Base-by-base conservation (phyloP, 2,329 filamentous ascomycete species). In the Penicillium verrucosum region DNA sequence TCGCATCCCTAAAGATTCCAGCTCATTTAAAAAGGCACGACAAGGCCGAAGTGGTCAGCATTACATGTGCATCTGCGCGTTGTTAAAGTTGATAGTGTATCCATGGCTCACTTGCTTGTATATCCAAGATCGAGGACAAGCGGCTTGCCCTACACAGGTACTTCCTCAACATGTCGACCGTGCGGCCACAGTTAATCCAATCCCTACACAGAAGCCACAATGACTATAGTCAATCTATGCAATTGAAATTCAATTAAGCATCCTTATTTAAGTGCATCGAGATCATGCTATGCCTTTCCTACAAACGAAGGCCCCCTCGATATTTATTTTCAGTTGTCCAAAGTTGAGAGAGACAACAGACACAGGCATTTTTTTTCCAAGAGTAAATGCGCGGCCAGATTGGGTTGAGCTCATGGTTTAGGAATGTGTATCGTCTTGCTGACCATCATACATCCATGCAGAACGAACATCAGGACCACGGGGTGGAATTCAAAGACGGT, bases 351-450 rank as follows among this genome's bases (percentile, higher is more conserved):
- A 50, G 56, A 59, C 53, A 64, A 58, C 58, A 48, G 43, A 46
- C 36, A n/a, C 41, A 45, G 56, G 46, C 57, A 59, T 56, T 56
- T 8, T 47, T 21, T 43, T 40, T 37, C 34, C 56, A 56, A 64
- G 43, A 36, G n/a, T 49, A 49, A 25, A 52, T 56, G 60, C 59
- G 52, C 50, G 49, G 52, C 54, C 54, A 59, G 34, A 44, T 37
- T 34, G 44, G 27, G 44, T 37, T 52, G 38, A 51, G 10, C 57
- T 63, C 62, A 84, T 51, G 82, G 92, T 84, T 99, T 99, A 16
- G 94, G 94, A 64, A 99, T 92, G 73, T 94, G 90, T 69, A 99
- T 85, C 32, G 87, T 93, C 82, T 93, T 95, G 80, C 91, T 96
- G 62, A 93, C 89, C 94, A 99, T 97, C 70, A 94, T 77, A 71